A percentile compares a stretch with the other conserved stretches of the same genome.
Evolutionary conservation across 2,329 filamentous ascomycete species (phyloP).

Genomic region (Paecilomyces sp.): DNA sequence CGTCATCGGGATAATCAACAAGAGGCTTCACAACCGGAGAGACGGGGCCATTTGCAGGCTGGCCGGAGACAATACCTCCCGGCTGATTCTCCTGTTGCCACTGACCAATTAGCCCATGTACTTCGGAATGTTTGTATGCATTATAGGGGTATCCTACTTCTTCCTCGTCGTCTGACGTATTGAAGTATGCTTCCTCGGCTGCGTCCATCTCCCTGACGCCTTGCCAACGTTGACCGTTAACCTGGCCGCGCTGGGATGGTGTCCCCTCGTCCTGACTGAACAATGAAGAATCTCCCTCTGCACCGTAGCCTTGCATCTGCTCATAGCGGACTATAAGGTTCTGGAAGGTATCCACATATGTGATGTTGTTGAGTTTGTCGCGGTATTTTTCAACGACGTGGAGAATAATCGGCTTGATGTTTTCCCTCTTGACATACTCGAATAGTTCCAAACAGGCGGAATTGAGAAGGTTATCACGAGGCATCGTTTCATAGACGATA

Average conservation of each 20-base stretch:
- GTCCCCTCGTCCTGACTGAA: constrained; percentile 65
- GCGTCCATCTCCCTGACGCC: constrained; percentile 76
- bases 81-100: constrained; percentile 30
- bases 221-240: constrained; percentile 57
- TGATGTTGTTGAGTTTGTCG: constrained; percentile 66
- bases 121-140: background rate
- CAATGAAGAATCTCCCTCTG: constrained; percentile 56
- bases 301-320: constrained; percentile 62
- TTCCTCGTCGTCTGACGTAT: constrained; percentile 79
- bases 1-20: constrained; percentile 89
- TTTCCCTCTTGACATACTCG: constrained; percentile 77
- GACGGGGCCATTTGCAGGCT: constrained; percentile 50
- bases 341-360: constrained; percentile 78
- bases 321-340: constrained; percentile 71
- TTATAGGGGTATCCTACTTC: constrained; percentile 35
- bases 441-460: constrained; percentile 93
- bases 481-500: constrained; percentile 76
- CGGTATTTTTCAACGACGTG: constrained; percentile 81
- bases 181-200: constrained; percentile 90
- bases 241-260: constrained; percentile 33
- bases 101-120: constrained; percentile 11
- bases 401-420: constrained; percentile 70
- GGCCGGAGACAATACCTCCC: constrained; percentile 23
- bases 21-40: constrained; percentile 62
- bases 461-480: constrained; percentile 85